Percentiles rank a stretch among this genome's conserved stretches.
Conservation (phyloP, 768 basidiomycete genomes). For the Auriculariales sp. region DNA sequence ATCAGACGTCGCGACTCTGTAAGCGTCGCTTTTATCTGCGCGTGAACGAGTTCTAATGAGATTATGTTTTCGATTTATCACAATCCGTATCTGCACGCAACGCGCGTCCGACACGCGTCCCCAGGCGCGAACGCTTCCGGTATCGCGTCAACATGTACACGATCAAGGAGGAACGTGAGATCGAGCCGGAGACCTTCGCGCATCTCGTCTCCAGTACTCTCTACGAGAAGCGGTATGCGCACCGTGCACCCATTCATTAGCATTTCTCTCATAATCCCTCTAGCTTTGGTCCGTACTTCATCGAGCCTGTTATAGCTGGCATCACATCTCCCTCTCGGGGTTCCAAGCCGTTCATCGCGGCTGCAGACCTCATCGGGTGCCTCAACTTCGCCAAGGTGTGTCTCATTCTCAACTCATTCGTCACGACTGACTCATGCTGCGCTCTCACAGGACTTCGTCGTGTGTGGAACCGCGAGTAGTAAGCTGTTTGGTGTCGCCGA, state of each 20-base stretch:
- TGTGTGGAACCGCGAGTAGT: slow-evolving; percentile 80
- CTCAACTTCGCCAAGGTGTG: slow-evolving; percentile 88
- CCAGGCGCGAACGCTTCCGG: slow-evolving; percentile 78
- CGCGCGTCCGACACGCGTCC: slow-evolving; percentile 2
- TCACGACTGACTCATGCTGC: no score
- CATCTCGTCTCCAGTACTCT: slow-evolving; percentile 91
- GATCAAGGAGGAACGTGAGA: slow-evolving; percentile 97
- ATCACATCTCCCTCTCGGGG: slow-evolving; percentile 23
- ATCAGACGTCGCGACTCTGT: slow-evolving; percentile 89
- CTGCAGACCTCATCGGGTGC: slow-evolving; percentile 88
- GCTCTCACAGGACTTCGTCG: slow-evolving; percentile 97
- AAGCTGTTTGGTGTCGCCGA: slow-evolving; percentile 97
- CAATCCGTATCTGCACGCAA: not conserved
- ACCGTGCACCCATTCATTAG: not conserved
- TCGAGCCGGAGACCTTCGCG: slow-evolving; percentile 90
- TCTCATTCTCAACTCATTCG: no score
- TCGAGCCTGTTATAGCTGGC: slow-evolving; percentile 94
- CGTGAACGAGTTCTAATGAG: not conserved
- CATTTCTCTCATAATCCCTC: slow-evolving; percentile 1
- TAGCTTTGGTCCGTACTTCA: slow-evolving; percentile 85
- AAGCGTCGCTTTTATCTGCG: slow-evolving; percentile 8
- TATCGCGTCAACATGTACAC: slow-evolving; percentile 98
- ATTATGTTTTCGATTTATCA: not conserved
- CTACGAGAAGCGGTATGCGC: slow-evolving; percentile 62
- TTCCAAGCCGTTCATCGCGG: slow-evolving; percentile 85